Percentiles rank a stretch among this genome's conserved stretches.
phyloP scores from a whole-genome alignment of 345 rosid genomes.

The Ricinus communis region DNA sequence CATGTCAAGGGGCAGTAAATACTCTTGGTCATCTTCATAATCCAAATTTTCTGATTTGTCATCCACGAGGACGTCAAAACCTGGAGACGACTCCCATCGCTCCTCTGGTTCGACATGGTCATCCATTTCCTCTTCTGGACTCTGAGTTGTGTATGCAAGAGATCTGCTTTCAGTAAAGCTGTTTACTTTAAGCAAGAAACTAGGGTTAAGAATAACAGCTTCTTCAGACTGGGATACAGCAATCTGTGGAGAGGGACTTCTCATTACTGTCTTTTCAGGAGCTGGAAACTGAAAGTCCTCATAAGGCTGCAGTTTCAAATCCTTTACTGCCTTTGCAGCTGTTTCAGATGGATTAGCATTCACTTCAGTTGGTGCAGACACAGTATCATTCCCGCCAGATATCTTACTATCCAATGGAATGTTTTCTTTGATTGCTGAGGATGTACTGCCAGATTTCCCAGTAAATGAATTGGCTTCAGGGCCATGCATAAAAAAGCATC shows the following conservation, averaged over 20 bases:
- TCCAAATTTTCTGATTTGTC: conserved; percentile 8
- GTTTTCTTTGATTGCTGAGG: conserved; percentile 14
- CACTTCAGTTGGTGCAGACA: conserved; percentile 14
- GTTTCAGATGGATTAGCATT: conserved; percentile 13
- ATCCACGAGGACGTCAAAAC: conserved; percentile 34
- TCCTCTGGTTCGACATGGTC: conserved; percentile 17
- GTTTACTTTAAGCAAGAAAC: conserved; percentile 21
- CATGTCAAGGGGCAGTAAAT: conserved; percentile 22
- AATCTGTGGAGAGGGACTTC: conserved; percentile 1
- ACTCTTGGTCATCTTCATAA: conserved; percentile 33
- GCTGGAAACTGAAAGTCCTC: conserved; percentile 11
- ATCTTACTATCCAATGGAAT: conserved; percentile 25
- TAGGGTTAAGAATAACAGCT: conserved; percentile 19
- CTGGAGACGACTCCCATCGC: conserved; percentile 30
- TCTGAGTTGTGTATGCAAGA: conserved; percentile 13
- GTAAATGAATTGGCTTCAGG: conserved; percentile 24
- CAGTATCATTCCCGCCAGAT: conserved; percentile 7
- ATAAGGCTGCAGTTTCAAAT: conserved; percentile 10
- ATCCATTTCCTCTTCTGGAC: conserved; percentile 15
- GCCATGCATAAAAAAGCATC: conserved; percentile 23
- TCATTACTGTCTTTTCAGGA: neutral
- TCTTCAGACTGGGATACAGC: neutral
- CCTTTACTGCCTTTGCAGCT: conserved; percentile 18
- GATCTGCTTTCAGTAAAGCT: conserved; percentile 9
- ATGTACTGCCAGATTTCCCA: conserved; percentile 21